These are phyloP conservation scores for Aquilaria malaccensis DNA, from an alignment of 345 rosid species.

Conservation along the genomic window DNA sequence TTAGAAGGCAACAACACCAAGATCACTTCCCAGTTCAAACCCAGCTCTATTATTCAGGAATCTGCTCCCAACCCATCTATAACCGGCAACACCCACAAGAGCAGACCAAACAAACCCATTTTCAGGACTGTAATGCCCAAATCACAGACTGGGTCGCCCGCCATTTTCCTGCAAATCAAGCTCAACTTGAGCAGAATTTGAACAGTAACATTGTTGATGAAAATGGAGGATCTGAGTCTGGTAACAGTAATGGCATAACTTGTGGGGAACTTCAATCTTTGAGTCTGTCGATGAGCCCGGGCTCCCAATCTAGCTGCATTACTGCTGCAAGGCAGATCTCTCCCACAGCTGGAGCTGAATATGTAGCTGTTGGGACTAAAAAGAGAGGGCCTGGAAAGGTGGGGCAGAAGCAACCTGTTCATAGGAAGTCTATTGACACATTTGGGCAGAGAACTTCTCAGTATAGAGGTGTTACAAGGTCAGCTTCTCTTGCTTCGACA, in stretches of 20 bases:
- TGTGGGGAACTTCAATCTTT: conserved; percentile 48
- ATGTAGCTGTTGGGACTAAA: conserved; percentile 40
- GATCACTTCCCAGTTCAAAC: conserved; percentile 19
- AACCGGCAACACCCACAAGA: conserved; percentile 19
- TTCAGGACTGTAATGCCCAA: conserved; percentile 24
- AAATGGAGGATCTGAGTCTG: conserved; percentile 13
- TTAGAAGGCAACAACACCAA: conserved; percentile 27
- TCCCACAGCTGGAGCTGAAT: conserved; percentile 26
- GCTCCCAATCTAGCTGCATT: conserved; percentile 58
- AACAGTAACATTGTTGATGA: conserved; percentile 18
- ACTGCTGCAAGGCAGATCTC: conserved; percentile 44
- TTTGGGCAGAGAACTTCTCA: conserved; percentile 87
- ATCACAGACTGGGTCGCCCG: conserved; percentile 36
- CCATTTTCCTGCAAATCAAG: conserved; percentile 21
- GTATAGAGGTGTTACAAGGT: conserved; percentile 86
- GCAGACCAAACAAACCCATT: conserved; percentile 23
- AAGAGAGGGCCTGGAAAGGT: conserved; percentile 47
- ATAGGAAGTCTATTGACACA: conserved; percentile 76
- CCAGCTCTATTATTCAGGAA: conserved; percentile 27
- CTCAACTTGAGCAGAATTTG: conserved; percentile 29
- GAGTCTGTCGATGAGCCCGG: conserved; percentile 68
- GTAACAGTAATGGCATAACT: conserved; percentile 23
- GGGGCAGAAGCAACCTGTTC: conserved; percentile 62
- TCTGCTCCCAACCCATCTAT: conserved; percentile 27
- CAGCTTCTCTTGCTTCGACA: conserved; percentile 8